phyloP scores from a whole-genome alignment of 2,329 filamentous ascomycete species.

The Clathrospora elynae region DNA sequence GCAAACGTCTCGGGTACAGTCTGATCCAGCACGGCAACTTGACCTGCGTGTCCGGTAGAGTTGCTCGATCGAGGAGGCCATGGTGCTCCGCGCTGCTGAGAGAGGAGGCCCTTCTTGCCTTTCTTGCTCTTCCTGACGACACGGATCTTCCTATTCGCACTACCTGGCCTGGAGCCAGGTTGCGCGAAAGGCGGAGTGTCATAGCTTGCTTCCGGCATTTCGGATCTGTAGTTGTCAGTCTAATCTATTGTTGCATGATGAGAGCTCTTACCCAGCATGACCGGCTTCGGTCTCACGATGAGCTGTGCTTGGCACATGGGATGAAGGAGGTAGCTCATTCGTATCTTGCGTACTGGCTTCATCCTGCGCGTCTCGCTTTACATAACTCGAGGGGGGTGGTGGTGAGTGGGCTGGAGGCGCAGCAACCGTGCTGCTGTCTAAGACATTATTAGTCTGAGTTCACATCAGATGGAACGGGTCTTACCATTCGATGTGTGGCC shows the following conservation, averaged over 20 bases:
- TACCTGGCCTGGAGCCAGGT: not conserved
- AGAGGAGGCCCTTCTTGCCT: conserved; percentile 1
- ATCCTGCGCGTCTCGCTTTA: not conserved
- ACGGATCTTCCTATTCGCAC: not conserved
- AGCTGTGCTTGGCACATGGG: not conserved
- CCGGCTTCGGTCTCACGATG: not conserved
- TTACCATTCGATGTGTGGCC: conserved; percentile 1
- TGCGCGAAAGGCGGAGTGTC: not conserved
- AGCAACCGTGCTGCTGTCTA: not conserved
- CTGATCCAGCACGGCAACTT: not conserved
- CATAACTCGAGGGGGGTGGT: not conserved
- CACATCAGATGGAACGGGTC: not conserved
- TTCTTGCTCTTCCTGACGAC: conserved; percentile 7
- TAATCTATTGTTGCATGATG: not conserved
- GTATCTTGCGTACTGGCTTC: not conserved
- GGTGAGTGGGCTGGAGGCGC: not conserved
- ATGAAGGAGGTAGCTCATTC: not conserved
- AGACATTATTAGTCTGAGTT: not conserved
- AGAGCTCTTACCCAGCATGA: not conserved
- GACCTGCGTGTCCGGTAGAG: not conserved
- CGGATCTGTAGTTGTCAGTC: conserved; percentile 4
- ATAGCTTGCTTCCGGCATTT: not conserved
- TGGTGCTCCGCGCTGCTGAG: conserved; percentile 1
- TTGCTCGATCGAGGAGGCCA: conserved; percentile 9
- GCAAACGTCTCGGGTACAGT: not conserved